Base-by-base conservation (phyloP, 176 grass and related monocot genomes). In the Eleusine indica region DNA sequence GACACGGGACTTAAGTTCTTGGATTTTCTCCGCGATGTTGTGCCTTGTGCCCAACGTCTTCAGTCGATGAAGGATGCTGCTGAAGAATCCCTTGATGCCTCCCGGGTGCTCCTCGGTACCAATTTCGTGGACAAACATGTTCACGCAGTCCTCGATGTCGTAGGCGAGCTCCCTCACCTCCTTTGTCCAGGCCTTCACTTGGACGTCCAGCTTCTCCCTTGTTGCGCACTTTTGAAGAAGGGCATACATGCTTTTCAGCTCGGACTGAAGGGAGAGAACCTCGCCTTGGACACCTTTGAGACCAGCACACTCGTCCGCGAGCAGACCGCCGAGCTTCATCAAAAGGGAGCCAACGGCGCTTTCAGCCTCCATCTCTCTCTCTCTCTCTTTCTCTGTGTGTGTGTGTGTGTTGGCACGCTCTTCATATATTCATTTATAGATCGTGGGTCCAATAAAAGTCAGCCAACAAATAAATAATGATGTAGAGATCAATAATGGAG, bases 111-210 rank as follows among this genome's bases (percentile, higher is more conserved):
- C 9, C 4, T 39, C 15, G 65, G 32, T 68, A 32, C 12, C 65
- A 39, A 68, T 32, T 68, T 6, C 15, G 15, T 19, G 65, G 65
- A 68, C 32, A 9, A 39, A 68, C 14, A 39, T 9, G 65, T 68
- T 32, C 65, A 68, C 65, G 65, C 65, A 68, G 65, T 68, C 65
- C 28, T 68, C 65, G 14, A 68, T 68, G 32, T 68, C 32, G 15
- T 68, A 68, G 0, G 65, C 65, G 5, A 68, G 32, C 32, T 68
- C 65, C 32, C 65, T 68, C 14, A 39, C 14, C 35, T 68, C 65
- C 14, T 7, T 68, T 39, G 65, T 39, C 65, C 65, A 68, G 65
- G 65, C 65, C 32, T 18, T 38, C 65, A 68, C 65, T 68, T 39
- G 65, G 15, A 39, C 10, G 32, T 68, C 65, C 2, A 10, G 8